A percentile compares a stretch with the other conserved stretches of the same genome.
Conservation (phyloP, 148 eudicot species). For the Silene conica region DNA sequence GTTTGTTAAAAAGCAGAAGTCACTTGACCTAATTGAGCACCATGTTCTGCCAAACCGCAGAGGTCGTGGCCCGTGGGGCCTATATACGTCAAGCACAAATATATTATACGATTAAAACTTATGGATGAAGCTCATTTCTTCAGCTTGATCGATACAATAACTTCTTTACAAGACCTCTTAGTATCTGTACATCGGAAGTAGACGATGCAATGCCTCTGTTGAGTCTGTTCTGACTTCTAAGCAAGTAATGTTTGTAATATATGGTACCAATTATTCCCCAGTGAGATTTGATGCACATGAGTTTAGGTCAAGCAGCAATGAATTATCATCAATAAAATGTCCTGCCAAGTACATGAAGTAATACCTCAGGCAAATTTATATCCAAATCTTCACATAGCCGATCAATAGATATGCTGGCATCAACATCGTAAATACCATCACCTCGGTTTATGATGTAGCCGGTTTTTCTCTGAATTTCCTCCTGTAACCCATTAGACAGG, state of each 20-base stretch:
- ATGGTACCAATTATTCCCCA: neutral
- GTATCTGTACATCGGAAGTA: neutral
- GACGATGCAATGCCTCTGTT: neutral
- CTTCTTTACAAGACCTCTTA: no score
- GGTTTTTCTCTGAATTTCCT: conserved; percentile 90
- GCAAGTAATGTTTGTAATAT: neutral
- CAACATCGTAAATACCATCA: conserved; percentile 89
- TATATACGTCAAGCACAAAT: no score
- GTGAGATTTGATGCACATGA: no score
- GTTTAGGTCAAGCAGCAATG: neutral
- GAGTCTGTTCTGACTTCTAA: neutral
- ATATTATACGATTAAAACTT: no score
- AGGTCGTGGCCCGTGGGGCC: no score
- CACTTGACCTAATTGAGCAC: no score
- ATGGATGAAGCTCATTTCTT: no score
- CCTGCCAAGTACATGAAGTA: neutral
- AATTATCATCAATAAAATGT: neutral
- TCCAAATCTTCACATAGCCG: conserved; percentile 88
- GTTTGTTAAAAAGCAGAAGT: no score
- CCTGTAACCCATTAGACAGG: conserved; percentile 33
- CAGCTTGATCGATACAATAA: no score
- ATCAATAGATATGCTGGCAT: conserved; percentile 92
- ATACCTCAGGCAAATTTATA: conserved; percentile 84
- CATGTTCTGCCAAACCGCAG: no score
- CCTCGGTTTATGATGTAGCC: conserved; percentile 92